Percentiles rank a stretch among this genome's conserved stretches.
Evolutionary conservation across 108 stramenopile genomes (phyloP).

Genomic region (Mediolabrus comicus): DNA sequence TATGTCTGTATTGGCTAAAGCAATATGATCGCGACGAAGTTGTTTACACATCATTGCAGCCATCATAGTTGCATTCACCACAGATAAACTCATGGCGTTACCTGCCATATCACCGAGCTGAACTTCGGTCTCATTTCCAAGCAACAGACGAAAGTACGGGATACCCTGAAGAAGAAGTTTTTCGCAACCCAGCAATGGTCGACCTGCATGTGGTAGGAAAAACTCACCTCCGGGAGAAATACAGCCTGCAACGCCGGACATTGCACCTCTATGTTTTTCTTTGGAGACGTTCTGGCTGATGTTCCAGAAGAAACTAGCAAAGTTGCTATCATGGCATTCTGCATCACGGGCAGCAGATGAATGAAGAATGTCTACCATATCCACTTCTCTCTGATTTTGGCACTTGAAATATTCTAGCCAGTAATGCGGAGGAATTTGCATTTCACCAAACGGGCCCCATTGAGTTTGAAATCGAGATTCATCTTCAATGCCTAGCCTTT

Average conservation of each 20-base stretch:
- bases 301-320: slow-evolving; percentile 68
- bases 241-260: slow-evolving; percentile 63
- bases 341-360: slow-evolving; percentile 64
- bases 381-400: slow-evolving; percentile 39
- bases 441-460: slow-evolving; percentile 55
- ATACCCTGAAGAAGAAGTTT: slow-evolving; percentile 80
- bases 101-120: slow-evolving; percentile 79
- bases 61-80: slow-evolving; percentile 71
- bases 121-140: slow-evolving; percentile 79
- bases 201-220: slow-evolving; percentile 65
- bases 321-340: slow-evolving; percentile 60
- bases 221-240: slow-evolving; percentile 78
- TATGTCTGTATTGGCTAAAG: slow-evolving; percentile 5
- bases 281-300: slow-evolving; percentile 66
- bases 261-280: slow-evolving; percentile 61
- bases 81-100: slow-evolving; percentile 79
- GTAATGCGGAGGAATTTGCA: slow-evolving; percentile 61
- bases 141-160: slow-evolving; percentile 66
- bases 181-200: slow-evolving; percentile 69
- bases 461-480: slow-evolving; percentile 42
- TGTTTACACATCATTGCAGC: slow-evolving; percentile 59
- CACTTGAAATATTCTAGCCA: slow-evolving; percentile 70
- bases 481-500: slow-evolving; percentile 51
- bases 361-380: slow-evolving; percentile 59
- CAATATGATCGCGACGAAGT: slow-evolving; percentile 44